These are phyloP conservation scores for Rhamnella rubrinervis DNA, from an alignment of 331 rosid genomes.

Conservation along the genomic window DNA sequence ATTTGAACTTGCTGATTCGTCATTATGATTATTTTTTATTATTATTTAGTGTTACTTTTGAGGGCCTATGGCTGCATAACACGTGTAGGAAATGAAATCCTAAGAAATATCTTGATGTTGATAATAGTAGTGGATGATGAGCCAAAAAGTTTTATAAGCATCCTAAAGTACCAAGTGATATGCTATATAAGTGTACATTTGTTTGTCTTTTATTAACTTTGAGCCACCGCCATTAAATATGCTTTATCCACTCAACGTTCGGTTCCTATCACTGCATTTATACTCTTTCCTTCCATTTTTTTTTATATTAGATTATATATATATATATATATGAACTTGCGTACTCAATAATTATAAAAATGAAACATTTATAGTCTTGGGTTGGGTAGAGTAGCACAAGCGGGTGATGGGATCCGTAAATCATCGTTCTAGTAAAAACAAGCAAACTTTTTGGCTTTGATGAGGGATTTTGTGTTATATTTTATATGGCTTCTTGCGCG, in stretches of 20 bases:
- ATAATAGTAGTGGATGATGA: neutral
- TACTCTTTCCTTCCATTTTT: neutral
- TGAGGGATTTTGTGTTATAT: too few relatives aligned
- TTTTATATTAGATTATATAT: neutral
- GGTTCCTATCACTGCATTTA: neutral
- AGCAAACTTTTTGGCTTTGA: too few relatives aligned
- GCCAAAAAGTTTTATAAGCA: neutral
- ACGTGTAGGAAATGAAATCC: constrained; percentile 3
- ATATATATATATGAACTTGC: neutral
- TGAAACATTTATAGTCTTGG: neutral
- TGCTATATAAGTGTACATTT: neutral
- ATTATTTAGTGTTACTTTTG: neutral
- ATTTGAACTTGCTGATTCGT: neutral
- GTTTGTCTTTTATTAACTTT: neutral
- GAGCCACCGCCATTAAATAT: neutral
- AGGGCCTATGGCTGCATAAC: neutral
- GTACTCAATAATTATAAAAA: neutral
- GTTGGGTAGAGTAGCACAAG: neutral
- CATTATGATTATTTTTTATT: too few relatives aligned
- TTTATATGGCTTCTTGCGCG: too few relatives aligned
- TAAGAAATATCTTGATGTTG: neutral
- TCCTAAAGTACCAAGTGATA: constrained; percentile 1
- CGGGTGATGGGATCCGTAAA: neutral
- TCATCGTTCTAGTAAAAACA: neutral
- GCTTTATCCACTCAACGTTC: neutral